Base-by-base conservation (phyloP, 2,329 filamentous ascomycete species). In the Venturiaceae sp. region DNA sequence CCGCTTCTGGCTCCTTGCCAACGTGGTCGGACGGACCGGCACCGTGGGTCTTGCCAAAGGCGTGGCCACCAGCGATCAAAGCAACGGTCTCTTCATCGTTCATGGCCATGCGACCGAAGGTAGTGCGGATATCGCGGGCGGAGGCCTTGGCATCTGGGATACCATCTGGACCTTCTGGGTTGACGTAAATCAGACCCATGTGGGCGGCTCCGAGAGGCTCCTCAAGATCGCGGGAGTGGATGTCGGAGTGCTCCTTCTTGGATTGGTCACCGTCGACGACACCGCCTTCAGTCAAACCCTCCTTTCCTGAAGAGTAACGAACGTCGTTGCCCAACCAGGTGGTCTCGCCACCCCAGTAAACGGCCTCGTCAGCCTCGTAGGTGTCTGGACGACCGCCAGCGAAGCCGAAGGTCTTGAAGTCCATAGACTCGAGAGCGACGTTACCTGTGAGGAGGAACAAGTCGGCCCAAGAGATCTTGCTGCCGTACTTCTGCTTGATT, bases 401-500 rank as follows among this genome's bases (percentile, higher is more conserved):
- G 64, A 90, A 91, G 62, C 87, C 87, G 62, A 87, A 84, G 39
- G 86, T 84, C 74, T 84, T 81, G 74, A 87, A 81, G 61, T 85
- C 87, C 85, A 89, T 90, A 62, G 81, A 83, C 74, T 91, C 87
- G 63, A 91, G 79, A 52, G 87, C 86, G 16, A 90, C 86, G 69
- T 90, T 90, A 63, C 87, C 87, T 30, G 85, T 81, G 57, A 91
- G 80, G 59, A 90, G 77, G 53, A 86, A 71, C 60, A 91, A 74
- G 68, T 91, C 87, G 26, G 87, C 84, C 87, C 87, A 91, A 0
- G 87, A 90, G 72, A 91, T 87, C 77, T 88, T 89, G 78, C 83
- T 83, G 70, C 87, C 87, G 64, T 91, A 91, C 80, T 91, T 91
- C 66, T 89, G 86, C 82, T 91, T 91, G 75, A 91, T 84, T 59